phyloP scores from a whole-genome alignment of 768 basidiomycete species.

The Boletales sp. region DNA sequence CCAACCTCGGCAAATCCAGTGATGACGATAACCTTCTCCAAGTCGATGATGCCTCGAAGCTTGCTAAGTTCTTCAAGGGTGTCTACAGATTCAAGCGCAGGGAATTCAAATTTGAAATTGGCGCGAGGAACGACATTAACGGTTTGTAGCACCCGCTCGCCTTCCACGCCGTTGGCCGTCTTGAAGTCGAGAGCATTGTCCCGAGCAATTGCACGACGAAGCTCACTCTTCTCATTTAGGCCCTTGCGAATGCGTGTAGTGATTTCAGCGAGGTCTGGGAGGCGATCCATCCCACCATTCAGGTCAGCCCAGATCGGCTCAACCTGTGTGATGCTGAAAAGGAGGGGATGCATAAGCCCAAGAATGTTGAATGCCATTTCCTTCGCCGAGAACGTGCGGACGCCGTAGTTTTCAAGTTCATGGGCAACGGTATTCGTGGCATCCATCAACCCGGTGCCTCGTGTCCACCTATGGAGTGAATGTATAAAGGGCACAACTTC shows the following conservation, averaged over 20 bases:
- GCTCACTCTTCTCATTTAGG: conserved; percentile 83
- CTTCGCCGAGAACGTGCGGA: conserved; percentile 98
- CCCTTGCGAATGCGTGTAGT: conserved; percentile 80
- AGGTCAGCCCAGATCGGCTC: conserved; percentile 99
- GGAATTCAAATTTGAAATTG: conserved; percentile 97
- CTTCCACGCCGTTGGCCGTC: conserved; percentile 82
- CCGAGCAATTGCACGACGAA: conserved; percentile 88
- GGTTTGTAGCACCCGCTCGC: conserved; percentile 89
- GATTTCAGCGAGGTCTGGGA: conserved; percentile 92
- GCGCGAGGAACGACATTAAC: conserved; percentile 93
- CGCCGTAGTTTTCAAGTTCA: conserved; percentile 88
- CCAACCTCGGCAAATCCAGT: conserved; percentile 98
- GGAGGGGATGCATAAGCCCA: conserved; percentile 96
- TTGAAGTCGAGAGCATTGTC: conserved; percentile 98
- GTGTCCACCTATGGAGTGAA: conserved; percentile 73
- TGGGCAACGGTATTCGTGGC: conserved; percentile 94
- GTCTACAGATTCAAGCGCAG: conserved; percentile 69
- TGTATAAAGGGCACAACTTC: conserved; percentile 5
- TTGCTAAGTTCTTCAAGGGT: conserved; percentile 70
- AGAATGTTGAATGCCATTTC: conserved; percentile 99
- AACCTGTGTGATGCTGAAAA: conserved; percentile 99
- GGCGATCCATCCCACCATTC: conserved; percentile 97
- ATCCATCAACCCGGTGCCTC: conserved; percentile 96
- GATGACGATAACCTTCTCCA: conserved; percentile 94
- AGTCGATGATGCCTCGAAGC: conserved; percentile 84